Evolutionary conservation across 495 filamentous ascomycete species (phyloP), one percentile per base, ranked within the genome.

Genomic region (Aspergillus biplanus): DNA sequence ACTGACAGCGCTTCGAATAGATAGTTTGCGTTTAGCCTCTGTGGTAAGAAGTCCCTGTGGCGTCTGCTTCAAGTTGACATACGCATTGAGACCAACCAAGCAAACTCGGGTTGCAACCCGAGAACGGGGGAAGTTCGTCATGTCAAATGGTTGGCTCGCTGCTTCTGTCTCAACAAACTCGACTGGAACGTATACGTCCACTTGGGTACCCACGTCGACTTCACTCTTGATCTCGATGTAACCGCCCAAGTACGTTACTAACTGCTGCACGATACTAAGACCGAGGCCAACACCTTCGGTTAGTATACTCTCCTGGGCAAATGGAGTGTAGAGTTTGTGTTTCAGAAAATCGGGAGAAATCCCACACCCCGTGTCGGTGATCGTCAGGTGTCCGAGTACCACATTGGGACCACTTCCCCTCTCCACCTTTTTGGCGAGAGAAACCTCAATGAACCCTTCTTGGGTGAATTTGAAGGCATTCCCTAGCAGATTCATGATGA

Each of bases 391-490:
- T 2, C 77, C 72, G 53, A 73, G 59, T 0, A 58, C 59, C 2
- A 53, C 53, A 52, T 63, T 56, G n/a, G 64, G 12, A 5, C 69
- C 37, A n/a, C 31, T 53, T 16, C 59, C 48, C 59, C 70, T 27
- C n/a, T 70, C 48, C 64, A 60, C 62, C 50, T 53, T 33, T 71
- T 71, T 48, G 71, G 78, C 55, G 31, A 90, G 72, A 0, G 72
- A 77, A 12, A 90, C 74, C 52, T 83, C 79, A 48, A 92, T 85
- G 62, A 78, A 84, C 6, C 90, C 90, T 0, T 75, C 66, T 18
- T 68, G 66, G 6, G 86, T 90, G 65, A 88, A 92, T 64, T 93
- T 93, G 50, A 92, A 75, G 0, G 90, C 83, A 67, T 93, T 93
- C 12, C 89, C 87, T 42, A 90, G 81, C 2, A 92, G 68, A 66